Conservation (phyloP, 768 basidiomycete species). For the Phylloporus sp. region DNA sequence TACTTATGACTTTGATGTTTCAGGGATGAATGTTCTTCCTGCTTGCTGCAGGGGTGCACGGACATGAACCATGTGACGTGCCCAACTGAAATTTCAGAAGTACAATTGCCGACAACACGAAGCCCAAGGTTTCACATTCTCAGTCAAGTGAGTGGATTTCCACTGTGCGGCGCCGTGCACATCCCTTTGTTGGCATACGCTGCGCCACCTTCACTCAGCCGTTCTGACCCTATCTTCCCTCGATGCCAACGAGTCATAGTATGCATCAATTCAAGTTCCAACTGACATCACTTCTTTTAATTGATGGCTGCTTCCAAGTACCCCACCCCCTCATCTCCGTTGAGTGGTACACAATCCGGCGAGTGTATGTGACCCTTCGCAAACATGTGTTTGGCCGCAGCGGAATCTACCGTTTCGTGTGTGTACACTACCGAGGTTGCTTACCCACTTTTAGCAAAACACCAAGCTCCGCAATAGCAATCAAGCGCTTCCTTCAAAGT, state of each 20-base stretch:
- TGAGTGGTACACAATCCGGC: background rate
- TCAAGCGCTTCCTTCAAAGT: slow-evolving; percentile 4
- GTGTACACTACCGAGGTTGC: background rate
- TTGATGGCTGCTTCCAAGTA: slow-evolving; percentile 7
- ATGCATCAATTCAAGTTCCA: slow-evolving; percentile 6
- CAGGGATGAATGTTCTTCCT: slow-evolving; percentile 8
- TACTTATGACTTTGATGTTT: slow-evolving; percentile 15
- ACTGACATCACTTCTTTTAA: slow-evolving; percentile 16
- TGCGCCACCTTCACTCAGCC: slow-evolving; percentile 8
- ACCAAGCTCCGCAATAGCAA: background rate
- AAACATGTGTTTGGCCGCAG: background rate
- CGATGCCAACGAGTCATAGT: slow-evolving; percentile 7
- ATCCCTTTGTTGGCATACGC: slow-evolving; percentile 10
- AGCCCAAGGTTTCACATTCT: slow-evolving; percentile 15
- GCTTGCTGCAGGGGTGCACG: background rate
- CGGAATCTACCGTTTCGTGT: background rate
- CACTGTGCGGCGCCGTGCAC: slow-evolving; percentile 2
- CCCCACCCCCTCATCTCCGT: slow-evolving; percentile 24
- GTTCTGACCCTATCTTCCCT: slow-evolving; percentile 4
- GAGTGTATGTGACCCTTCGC: too few species aligned
- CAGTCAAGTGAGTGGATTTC: background rate
- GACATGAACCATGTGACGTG: slow-evolving; percentile 6
- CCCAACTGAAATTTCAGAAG: background rate
- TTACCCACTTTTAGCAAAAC: background rate
- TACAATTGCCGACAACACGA: slow-evolving; percentile 1